phyloP scores from a whole-genome alignment of 371 early-diverging fungal species.

The Lichtheimia corymbifera region DNA sequence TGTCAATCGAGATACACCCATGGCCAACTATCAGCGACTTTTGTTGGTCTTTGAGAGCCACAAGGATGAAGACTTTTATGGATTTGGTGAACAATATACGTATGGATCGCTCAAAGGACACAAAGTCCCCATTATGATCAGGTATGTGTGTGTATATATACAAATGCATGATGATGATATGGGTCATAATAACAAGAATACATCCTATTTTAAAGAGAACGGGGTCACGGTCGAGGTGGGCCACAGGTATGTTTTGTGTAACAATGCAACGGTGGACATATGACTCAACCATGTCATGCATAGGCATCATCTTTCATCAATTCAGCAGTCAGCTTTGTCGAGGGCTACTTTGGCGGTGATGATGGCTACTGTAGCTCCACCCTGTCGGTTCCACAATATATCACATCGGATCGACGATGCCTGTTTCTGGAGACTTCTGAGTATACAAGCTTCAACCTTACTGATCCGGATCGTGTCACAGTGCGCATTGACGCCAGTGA shows the following conservation, averaged over 20 bases:
- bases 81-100: constrained; percentile 52
- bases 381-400: constrained; percentile 52
- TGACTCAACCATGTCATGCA: not conserved
- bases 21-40: constrained; percentile 30
- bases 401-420: constrained; percentile 45
- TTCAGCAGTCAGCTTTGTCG: constrained; percentile 28
- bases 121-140: constrained; percentile 43
- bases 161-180: not conserved
- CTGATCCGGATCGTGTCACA: constrained; percentile 33
- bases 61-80: constrained; percentile 46
- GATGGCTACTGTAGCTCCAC: constrained; percentile 41
- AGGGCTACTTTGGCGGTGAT: constrained; percentile 25
- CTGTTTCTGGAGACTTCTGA: constrained; percentile 53
- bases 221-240: constrained; percentile 9
- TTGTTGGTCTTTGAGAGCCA: constrained; percentile 30
- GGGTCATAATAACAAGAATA: not conserved
- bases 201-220: constrained; percentile 4
- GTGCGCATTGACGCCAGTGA: constrained; percentile 36
- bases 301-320: constrained; percentile 31
- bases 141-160: constrained; percentile 9
- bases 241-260: constrained; percentile 9
- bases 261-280: not conserved
- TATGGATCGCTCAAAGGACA: constrained; percentile 45
- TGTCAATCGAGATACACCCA: constrained; percentile 23
- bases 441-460: constrained; percentile 54